phyloP scores from a whole-genome alignment of 768 basidiomycete species.

The Termitomyces sp. region DNA sequence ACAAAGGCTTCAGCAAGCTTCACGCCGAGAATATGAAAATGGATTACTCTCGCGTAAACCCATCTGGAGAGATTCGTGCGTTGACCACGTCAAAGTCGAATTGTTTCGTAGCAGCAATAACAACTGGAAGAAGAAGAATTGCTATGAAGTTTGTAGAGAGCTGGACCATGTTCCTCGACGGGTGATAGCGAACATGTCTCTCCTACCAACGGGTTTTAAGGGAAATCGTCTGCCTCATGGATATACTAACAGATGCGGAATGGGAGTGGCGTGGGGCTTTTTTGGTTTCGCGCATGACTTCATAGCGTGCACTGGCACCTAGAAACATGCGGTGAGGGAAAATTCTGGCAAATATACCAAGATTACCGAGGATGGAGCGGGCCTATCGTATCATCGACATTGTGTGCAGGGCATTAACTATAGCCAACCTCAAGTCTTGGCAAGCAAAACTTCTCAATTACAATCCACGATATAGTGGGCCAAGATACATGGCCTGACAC shows the following conservation, averaged over 20 bases:
- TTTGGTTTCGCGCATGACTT: no score
- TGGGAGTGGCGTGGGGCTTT: neutral
- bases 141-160: neutral
- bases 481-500: neutral
- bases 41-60: neutral
- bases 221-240: neutral
- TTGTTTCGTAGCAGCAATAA: neutral
- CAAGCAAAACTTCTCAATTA: neutral
- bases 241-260: neutral
- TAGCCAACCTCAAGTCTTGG: neutral
- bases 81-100: neutral
- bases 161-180: neutral
- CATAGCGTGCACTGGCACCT: neutral
- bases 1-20: neutral
- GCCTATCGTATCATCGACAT: neutral
- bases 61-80: neutral
- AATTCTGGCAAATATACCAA: neutral
- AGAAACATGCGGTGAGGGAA: neutral
- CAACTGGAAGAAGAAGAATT: neutral
- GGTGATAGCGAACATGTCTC: neutral
- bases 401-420: neutral
- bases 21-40: neutral
- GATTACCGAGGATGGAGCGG: neutral
- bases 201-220: neutral
- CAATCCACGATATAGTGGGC: neutral